These are phyloP conservation scores for Kitagawia praeruptora DNA, from an alignment of 129 eudicot genomes.

Conservation along the genomic window DNA sequence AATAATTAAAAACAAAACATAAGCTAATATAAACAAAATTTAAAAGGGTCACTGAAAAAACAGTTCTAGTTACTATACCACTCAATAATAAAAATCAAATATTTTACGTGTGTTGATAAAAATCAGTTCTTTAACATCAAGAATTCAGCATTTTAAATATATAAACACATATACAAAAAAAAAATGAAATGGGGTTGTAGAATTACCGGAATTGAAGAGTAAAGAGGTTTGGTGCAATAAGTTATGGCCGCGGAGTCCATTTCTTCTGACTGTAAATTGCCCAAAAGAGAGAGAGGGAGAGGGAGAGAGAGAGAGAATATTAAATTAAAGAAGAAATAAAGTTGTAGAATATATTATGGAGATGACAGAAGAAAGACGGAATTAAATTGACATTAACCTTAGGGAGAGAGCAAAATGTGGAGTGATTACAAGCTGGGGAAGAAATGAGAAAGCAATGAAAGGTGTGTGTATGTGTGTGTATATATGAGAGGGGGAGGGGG, in stretches of 20 bases:
- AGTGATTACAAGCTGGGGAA: background rate
- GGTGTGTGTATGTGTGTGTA: background rate
- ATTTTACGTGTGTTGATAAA: background rate
- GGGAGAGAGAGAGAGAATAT: background rate
- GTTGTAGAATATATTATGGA: background rate
- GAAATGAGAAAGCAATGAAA: background rate
- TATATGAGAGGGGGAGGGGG: background rate
- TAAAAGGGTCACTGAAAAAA: background rate
- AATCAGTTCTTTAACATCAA: background rate
- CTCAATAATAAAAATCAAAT: background rate
- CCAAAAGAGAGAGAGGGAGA: background rate
- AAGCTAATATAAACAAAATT: background rate
- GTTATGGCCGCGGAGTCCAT: constrained; percentile 40
- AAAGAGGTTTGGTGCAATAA: constrained; percentile 25
- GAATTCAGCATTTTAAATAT: background rate
- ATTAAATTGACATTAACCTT: background rate
- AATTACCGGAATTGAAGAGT: constrained; percentile 27
- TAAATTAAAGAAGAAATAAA: background rate
- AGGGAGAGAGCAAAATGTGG: background rate
- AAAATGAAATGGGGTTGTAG: background rate
- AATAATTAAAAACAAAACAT: background rate
- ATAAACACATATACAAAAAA: background rate
- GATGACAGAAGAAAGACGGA: background rate
- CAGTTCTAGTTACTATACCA: background rate
- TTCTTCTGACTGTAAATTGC: constrained; percentile 8